Evolutionary conservation across 305 asterid genomes (phyloP), one percentile per base, ranked within the genome.

Genomic region (Lippia alba): DNA sequence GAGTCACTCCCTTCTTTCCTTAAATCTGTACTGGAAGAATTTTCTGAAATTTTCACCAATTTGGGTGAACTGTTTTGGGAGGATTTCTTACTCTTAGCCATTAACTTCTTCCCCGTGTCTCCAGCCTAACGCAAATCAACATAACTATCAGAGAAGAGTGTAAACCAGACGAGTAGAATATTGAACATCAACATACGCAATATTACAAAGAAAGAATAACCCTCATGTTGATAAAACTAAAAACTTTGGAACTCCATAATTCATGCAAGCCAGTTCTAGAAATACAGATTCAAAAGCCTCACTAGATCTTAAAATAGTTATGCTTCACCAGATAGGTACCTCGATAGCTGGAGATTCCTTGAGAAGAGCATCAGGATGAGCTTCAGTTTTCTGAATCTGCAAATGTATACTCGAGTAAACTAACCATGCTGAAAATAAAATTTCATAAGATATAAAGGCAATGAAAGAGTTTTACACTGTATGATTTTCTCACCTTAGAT

Each of bases 1-100:
- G 96, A 82, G 81, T 91, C 93, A 71, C 91, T 94, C 80, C 87
- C 90, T 76, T 94, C 96, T 72, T 82, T 85, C 71, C 78, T 84
- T 64, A 78, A 83, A 74, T 87, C 96, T 70, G 80, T 79, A 70
- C 81, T 76, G 24, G 86, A 83, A 59, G 92, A 86, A 86, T 81
- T 83, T 71, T 87, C 97, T 36, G 84, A 79, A 63, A 71, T 76
- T 81, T 83, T 90, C 74, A 75, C 71, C 81, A 83, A 71, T 64
- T 87, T 88, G 3, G 91, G 91, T 39, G 88, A 90, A 71, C 78
- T 70, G 73, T 59, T 80, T 64, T 84, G 90, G 73, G 89, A 73
- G 64, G 90, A 77, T 76, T 84, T 85, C 84, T 84, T 88, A 67
- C 62, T 79, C 89, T 82, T 92, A 51, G 66, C 77, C 78, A 55